Evolutionary conservation across 768 basidiomycete species (phyloP).

Genomic region (Pulveroboletus sp.): DNA sequence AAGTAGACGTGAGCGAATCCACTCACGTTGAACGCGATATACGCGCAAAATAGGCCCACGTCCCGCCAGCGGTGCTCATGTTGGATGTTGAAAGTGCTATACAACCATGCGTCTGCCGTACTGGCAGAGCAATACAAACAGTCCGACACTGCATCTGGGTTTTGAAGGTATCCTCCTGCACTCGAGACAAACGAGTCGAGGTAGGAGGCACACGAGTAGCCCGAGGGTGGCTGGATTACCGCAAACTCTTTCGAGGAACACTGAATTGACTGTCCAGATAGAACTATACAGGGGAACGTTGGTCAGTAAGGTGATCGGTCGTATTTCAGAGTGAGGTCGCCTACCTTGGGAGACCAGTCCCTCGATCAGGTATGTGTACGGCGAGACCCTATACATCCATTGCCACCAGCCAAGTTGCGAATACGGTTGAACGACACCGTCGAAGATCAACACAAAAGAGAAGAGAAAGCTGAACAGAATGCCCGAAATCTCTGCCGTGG

Average conservation of each 20-base stretch:
- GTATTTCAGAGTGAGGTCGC: too few relatives aligned
- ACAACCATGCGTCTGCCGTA: constrained; percentile 51
- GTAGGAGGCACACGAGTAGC: constrained; percentile 45
- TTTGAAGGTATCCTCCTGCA: constrained; percentile 45
- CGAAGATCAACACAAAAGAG: constrained; percentile 61
- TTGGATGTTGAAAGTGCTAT: constrained; percentile 49
- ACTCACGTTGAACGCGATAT: constrained; percentile 42
- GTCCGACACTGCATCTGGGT: constrained; percentile 32
- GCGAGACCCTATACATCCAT: constrained; percentile 62
- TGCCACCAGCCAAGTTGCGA: constrained; percentile 60
- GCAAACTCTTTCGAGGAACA: constrained; percentile 63
- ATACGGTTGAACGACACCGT: constrained; percentile 67
- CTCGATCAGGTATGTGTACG: constrained; percentile 55
- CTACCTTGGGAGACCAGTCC: constrained; percentile 43
- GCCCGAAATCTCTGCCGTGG: constrained; percentile 55
- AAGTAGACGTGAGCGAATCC: too few relatives aligned
- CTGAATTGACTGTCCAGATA: constrained; percentile 44
- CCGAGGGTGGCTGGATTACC: constrained; percentile 42
- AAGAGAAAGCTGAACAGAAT: constrained; percentile 56
- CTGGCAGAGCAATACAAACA: constrained; percentile 54
- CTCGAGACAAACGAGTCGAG: constrained; percentile 37
- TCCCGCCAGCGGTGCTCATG: constrained; percentile 49
- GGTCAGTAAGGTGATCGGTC: too few relatives aligned
- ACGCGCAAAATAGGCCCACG: constrained; percentile 43
- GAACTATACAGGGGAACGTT: constrained; percentile 22